phyloP scores from a whole-genome alignment of 495 filamentous ascomycete genomes.

The Bombardia bombarda region DNA sequence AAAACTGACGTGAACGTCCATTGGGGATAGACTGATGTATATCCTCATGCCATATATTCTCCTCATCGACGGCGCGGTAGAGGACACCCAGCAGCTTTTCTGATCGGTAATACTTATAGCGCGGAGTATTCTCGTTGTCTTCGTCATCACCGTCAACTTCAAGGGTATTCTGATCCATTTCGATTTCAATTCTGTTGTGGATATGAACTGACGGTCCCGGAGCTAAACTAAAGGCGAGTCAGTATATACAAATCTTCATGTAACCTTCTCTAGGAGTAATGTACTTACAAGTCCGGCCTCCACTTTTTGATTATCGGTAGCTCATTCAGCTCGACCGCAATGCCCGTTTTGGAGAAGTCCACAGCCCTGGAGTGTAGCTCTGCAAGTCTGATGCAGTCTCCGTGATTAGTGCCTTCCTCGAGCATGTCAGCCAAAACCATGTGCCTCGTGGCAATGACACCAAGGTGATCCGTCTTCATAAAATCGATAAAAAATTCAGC shows the following conservation, averaged over 20 bases:
- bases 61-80: conserved; percentile 68
- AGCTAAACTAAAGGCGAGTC: conserved; percentile 37
- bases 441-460: conserved; percentile 60
- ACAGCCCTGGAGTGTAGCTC: conserved; percentile 69
- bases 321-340: conserved; percentile 44
- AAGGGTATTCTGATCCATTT: conserved; percentile 27
- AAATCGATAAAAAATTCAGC: conserved; percentile 71
- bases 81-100: conserved; percentile 63
- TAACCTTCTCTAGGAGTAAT: not conserved
- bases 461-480: conserved; percentile 68
- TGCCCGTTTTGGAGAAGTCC: conserved; percentile 76
- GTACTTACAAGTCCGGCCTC: conserved; percentile 37
- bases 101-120: conserved; percentile 54
- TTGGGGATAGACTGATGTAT: conserved; percentile 11
- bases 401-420: conserved; percentile 44
- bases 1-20: conserved; percentile 24
- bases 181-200: conserved; percentile 35
- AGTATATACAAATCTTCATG: not conserved
- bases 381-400: conserved; percentile 55
- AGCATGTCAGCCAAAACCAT: conserved; percentile 58
- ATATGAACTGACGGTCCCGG: conserved; percentile 53
- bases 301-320: conserved; percentile 15
- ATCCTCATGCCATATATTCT: conserved; percentile 44
- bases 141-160: conserved; percentile 36
- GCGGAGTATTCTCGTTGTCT: conserved; percentile 46